These are phyloP conservation scores for Dittrichia graveolens DNA, from an alignment of 129 eudicot species.

Conservation along the genomic window DNA sequence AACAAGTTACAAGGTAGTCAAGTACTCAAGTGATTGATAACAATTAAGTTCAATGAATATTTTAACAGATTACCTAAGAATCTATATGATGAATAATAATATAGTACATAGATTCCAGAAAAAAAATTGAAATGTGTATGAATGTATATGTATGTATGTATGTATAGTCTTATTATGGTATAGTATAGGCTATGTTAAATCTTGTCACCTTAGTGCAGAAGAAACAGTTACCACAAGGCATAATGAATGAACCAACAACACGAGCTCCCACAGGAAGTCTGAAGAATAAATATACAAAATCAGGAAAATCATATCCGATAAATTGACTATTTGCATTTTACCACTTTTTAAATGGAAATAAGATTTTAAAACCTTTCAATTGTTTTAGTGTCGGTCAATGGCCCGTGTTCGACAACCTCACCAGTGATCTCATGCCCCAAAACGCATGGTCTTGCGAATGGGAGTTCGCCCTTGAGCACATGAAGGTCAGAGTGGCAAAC, in stretches of 20 bases:
- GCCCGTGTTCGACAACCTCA: constrained; percentile 96
- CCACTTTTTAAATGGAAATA: background rate
- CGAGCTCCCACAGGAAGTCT: constrained; percentile 92
- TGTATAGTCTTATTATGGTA: background rate
- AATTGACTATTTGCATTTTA: background rate
- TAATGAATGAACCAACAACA: constrained; percentile 91
- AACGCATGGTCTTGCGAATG: constrained; percentile 90
- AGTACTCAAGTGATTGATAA: too few species aligned
- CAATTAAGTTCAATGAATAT: too few species aligned
- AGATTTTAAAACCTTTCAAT: constrained; percentile 61
- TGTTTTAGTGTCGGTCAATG: constrained; percentile 64
- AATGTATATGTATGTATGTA: background rate
- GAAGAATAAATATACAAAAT: constrained; percentile 30
- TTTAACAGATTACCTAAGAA: too few species aligned
- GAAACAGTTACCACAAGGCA: constrained; percentile 98
- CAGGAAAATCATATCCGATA: constrained; percentile 3
- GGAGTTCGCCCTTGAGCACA: constrained; percentile 93
- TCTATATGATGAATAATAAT: too few species aligned
- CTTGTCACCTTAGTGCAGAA: constrained; percentile 78
- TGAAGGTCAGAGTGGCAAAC: constrained; percentile 98
- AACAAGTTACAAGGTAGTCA: too few species aligned
- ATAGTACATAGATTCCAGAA: too few species aligned
- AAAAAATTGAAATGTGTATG: too few species aligned
- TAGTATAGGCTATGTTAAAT: constrained; percentile 9
- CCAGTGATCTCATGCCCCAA: constrained; percentile 98